These are phyloP conservation scores for Rhodofomes roseus DNA, from an alignment of 1,284 basidiomycete species.

Conservation along the genomic window DNA sequence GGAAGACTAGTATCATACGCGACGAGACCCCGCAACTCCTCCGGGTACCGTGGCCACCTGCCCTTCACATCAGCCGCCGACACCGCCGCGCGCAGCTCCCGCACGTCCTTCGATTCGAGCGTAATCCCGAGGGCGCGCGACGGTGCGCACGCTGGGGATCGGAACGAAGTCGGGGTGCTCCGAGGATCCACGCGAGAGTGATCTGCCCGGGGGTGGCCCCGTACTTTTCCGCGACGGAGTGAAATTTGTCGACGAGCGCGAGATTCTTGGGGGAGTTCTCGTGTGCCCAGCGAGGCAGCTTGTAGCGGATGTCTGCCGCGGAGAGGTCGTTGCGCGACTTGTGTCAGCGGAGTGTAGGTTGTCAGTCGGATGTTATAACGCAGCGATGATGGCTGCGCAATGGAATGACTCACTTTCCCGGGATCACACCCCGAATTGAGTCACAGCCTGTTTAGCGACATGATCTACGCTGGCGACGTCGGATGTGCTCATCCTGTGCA, in stretches of 20 bases:
- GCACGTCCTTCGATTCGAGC: background rate
- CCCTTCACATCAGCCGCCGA: background rate
- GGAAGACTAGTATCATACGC: background rate
- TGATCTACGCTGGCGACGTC: background rate
- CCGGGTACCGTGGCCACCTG: background rate
- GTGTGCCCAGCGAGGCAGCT: background rate
- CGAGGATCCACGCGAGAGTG: slow-evolving; percentile 3
- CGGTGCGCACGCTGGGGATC: background rate
- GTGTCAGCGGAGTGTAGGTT: background rate
- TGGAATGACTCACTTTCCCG: background rate
- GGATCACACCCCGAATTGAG: background rate
- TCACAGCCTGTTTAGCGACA: background rate
- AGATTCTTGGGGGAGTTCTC: slow-evolving; percentile 5
- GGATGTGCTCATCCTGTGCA: slow-evolving; percentile 31
- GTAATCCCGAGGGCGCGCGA: background rate
- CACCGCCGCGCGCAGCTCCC: background rate
- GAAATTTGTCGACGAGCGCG: slow-evolving; percentile 1
- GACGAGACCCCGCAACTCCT: background rate
- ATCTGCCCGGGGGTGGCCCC: slow-evolving; percentile 1
- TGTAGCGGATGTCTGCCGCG: background rate
- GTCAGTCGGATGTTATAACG: background rate
- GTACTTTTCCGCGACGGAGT: background rate
- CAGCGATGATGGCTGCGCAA: background rate
- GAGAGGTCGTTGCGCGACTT: background rate
- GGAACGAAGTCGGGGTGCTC: slow-evolving; percentile 2